Conservation (phyloP, 345 rosid genomes). For the Rhizophora apiculata region DNA sequence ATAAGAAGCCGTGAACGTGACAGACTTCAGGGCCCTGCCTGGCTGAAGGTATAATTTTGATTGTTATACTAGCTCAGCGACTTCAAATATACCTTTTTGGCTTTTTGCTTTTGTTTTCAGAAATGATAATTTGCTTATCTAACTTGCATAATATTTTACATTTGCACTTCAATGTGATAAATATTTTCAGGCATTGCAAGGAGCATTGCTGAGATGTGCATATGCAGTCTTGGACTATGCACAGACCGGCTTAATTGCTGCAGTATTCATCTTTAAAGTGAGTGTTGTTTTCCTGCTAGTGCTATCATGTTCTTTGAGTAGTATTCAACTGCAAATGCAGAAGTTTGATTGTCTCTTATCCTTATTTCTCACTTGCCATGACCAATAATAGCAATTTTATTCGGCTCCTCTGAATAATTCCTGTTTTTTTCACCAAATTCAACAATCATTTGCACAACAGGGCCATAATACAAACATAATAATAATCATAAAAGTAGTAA, state of each 20-base stretch:
- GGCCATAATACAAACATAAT: no score
- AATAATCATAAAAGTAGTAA: no score
- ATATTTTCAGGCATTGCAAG: constrained; percentile 62
- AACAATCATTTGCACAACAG: no score
- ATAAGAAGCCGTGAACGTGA: constrained; percentile 84
- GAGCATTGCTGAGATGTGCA: constrained; percentile 74
- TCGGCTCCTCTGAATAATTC: no score
- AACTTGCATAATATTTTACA: constrained; percentile 2
- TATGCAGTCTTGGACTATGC: constrained; percentile 91
- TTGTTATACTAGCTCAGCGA: constrained; percentile 1
- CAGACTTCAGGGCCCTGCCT: constrained; percentile 92
- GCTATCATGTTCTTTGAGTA: constrained; percentile 2
- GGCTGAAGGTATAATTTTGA: constrained; percentile 69
- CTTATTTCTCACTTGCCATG: neutral
- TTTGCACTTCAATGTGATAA: constrained; percentile 7
- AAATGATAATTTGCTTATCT: neutral
- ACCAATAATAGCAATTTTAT: neutral
- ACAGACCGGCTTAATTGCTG: constrained; percentile 94
- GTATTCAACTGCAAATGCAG: neutral
- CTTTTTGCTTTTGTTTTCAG: neutral
- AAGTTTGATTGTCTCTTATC: neutral
- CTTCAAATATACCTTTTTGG: neutral
- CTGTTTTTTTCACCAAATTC: no score
- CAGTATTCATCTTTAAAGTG: constrained; percentile 92
- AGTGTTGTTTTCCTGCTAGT: constrained; percentile 29